phyloP scores from a whole-genome alignment of 805 yeast genomes.

The Ogataea neopini region DNA sequence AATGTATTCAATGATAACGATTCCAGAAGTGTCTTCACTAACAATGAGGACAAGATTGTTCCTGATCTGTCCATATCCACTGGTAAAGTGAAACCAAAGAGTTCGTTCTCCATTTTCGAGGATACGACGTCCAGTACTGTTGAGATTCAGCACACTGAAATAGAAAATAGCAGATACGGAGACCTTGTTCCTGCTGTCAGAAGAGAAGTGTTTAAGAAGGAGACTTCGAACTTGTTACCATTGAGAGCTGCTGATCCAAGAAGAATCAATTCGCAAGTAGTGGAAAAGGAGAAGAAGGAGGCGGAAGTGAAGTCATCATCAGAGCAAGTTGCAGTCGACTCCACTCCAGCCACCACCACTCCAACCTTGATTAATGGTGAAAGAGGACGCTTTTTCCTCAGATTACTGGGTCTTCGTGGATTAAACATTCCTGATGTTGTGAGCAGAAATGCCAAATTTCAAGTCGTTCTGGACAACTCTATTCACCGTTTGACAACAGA shows the following conservation, averaged over 20 bases:
- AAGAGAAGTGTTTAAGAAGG: slow-evolving; percentile 10
- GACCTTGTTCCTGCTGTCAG: slow-evolving; percentile 22
- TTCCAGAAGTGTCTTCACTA: slow-evolving; percentile 11
- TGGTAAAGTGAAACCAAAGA: slow-evolving; percentile 10
- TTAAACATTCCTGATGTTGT: slow-evolving; percentile 49
- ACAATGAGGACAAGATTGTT: slow-evolving; percentile 23
- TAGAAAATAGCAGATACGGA: slow-evolving; percentile 17
- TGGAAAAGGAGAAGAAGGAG: too few relatives aligned
- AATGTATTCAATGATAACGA: slow-evolving; percentile 19
- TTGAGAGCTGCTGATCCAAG: slow-evolving; percentile 2
- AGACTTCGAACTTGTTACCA: slow-evolving; percentile 1
- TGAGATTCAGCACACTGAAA: neutral
- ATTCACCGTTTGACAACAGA: slow-evolving; percentile 71
- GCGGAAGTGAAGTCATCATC: too few relatives aligned
- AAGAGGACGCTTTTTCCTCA: slow-evolving; percentile 54
- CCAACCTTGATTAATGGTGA: slow-evolving; percentile 30
- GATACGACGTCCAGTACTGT: neutral
- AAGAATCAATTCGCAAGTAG: slow-evolving; percentile 13
- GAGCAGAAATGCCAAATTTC: slow-evolving; percentile 48
- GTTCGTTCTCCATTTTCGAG: neutral
- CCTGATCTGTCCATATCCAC: slow-evolving; percentile 34
- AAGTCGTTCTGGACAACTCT: slow-evolving; percentile 73
- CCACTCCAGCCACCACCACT: neutral
- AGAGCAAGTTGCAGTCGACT: too few relatives aligned
- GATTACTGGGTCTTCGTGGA: slow-evolving; percentile 47